These are phyloP conservation scores for Pistacia vera DNA, from an alignment of 345 rosid genomes.

Conservation along the genomic window DNA sequence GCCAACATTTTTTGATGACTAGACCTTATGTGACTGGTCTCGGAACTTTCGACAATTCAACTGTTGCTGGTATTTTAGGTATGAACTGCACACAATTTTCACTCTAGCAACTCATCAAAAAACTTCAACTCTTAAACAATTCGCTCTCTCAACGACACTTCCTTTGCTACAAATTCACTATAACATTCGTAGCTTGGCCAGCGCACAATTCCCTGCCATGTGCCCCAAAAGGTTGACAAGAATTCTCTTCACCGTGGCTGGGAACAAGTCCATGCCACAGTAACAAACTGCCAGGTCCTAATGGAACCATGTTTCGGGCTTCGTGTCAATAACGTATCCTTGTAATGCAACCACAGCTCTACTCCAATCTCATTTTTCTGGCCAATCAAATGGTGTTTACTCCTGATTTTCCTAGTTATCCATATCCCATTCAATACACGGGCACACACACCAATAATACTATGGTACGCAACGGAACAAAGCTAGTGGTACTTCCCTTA, in stretches of 20 bases:
- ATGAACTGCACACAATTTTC: slow-evolving; percentile 25
- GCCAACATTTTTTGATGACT: slow-evolving; percentile 59
- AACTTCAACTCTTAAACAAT: slow-evolving; percentile 45
- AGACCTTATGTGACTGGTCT: slow-evolving; percentile 69
- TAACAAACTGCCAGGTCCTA: slow-evolving; percentile 72
- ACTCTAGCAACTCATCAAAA: slow-evolving; percentile 32
- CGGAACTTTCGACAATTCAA: slow-evolving; percentile 59
- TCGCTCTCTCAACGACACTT: slow-evolving; percentile 58
- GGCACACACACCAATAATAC: slow-evolving; percentile 63
- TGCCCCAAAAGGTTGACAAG: slow-evolving; percentile 51
- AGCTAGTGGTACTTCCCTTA: slow-evolving; percentile 58
- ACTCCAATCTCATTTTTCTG: slow-evolving; percentile 59
- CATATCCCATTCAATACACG: slow-evolving; percentile 56
- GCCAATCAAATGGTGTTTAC: slow-evolving; percentile 56
- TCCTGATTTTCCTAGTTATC: slow-evolving; percentile 47
- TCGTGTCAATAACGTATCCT: slow-evolving; percentile 62
- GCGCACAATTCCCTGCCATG: slow-evolving; percentile 50
- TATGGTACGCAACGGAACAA: slow-evolving; percentile 59
- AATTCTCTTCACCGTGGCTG: slow-evolving; percentile 52
- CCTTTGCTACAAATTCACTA: slow-evolving; percentile 49
- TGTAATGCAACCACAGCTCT: slow-evolving; percentile 61
- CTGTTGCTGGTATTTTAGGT: slow-evolving; percentile 41
- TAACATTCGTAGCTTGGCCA: slow-evolving; percentile 54
- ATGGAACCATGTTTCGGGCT: slow-evolving; percentile 64
- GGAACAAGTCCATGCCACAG: slow-evolving; percentile 59